Evolutionary conservation across 2,329 filamentous ascomycete species (phyloP).

Genomic region (Aspergillus eucalypticola): DNA sequence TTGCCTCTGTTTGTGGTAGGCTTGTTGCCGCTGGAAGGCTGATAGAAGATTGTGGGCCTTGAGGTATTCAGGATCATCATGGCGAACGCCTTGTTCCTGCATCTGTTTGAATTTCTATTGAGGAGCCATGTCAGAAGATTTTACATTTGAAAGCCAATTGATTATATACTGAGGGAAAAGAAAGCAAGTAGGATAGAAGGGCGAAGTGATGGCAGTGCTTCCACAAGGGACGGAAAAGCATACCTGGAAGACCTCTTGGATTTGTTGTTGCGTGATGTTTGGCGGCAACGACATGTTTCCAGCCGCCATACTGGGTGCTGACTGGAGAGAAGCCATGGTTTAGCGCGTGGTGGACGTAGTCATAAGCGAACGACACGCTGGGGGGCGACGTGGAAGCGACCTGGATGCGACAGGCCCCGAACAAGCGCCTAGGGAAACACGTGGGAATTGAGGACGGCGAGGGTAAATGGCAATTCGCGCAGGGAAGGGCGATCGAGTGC

Average conservation of each 20-base stretch:
- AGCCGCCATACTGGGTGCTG: conserved; percentile 67
- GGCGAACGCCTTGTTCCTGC: conserved; percentile 79
- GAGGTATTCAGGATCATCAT: conserved; percentile 82
- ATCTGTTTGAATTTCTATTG: conserved; percentile 84
- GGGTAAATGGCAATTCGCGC: conserved; percentile 28
- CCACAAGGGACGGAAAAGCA: conserved; percentile 19
- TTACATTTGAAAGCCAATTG: not conserved
- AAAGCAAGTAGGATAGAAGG: not conserved
- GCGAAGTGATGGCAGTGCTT: not conserved
- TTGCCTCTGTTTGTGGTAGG: conserved; percentile 58
- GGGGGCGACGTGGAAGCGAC: conserved; percentile 6
- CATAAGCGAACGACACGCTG: conserved; percentile 30
- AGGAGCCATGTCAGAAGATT: conserved; percentile 37
- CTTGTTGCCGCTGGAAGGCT: conserved; percentile 65
- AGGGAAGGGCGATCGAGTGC: conserved; percentile 22
- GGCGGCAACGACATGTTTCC: conserved; percentile 63
- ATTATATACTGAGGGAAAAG: not conserved
- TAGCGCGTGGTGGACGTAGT: conserved; percentile 31
- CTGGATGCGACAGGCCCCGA: conserved; percentile 26
- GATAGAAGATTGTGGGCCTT: conserved; percentile 76
- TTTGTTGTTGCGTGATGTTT: conserved; percentile 72
- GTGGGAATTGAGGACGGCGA: conserved; percentile 18
- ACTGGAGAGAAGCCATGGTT: conserved; percentile 79
- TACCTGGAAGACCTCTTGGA: conserved; percentile 68
- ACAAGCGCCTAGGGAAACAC: conserved; percentile 21